A percentile compares a stretch with the other conserved stretches of the same genome.
These are phyloP conservation scores for Lasiodiplodia sp. DNA, from an alignment of 2,329 filamentous ascomycete genomes.

Conservation along the genomic window DNA sequence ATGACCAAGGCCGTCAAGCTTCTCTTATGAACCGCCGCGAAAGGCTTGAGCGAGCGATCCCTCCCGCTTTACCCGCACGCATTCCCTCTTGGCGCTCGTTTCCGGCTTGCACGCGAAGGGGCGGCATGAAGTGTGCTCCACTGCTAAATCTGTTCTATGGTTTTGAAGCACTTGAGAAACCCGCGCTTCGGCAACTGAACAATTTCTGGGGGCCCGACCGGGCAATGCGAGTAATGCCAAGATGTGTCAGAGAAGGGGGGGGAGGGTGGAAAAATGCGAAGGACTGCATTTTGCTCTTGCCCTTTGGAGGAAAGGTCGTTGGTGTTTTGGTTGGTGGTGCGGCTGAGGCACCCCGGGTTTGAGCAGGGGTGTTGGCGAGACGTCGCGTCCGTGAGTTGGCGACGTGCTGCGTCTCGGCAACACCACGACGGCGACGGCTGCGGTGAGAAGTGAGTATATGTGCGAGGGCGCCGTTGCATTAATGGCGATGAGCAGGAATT, in stretches of 20 bases:
- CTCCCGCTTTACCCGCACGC: background rate
- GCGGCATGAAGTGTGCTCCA: background rate
- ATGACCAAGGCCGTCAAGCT: background rate
- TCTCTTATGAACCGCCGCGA: background rate
- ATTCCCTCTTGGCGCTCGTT: background rate
- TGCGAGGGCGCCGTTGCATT: background rate
- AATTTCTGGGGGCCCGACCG: background rate
- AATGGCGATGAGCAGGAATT: background rate
- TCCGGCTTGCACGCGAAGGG: background rate
- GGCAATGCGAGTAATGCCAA: constrained; percentile 21
- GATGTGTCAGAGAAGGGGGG: background rate
- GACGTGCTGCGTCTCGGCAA: constrained; percentile 15
- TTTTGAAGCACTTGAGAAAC: background rate
- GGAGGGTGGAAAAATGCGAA: background rate
- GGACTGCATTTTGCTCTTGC: constrained; percentile 1
- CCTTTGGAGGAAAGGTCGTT: background rate
- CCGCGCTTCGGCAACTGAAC: background rate
- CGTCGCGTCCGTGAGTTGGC: constrained; percentile 10
- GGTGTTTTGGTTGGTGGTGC: constrained; percentile 6
- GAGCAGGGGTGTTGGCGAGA: constrained; percentile 1
- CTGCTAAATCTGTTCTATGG: background rate
- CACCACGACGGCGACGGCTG: background rate
- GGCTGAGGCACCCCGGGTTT: constrained; percentile 19
- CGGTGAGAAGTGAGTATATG: background rate
- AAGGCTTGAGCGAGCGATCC: background rate